A percentile compares a stretch with the other conserved stretches of the same genome.
phyloP scores from a whole-genome alignment of 2,329 filamentous ascomycete genomes.

The Ramularia collo-cygni region DNA sequence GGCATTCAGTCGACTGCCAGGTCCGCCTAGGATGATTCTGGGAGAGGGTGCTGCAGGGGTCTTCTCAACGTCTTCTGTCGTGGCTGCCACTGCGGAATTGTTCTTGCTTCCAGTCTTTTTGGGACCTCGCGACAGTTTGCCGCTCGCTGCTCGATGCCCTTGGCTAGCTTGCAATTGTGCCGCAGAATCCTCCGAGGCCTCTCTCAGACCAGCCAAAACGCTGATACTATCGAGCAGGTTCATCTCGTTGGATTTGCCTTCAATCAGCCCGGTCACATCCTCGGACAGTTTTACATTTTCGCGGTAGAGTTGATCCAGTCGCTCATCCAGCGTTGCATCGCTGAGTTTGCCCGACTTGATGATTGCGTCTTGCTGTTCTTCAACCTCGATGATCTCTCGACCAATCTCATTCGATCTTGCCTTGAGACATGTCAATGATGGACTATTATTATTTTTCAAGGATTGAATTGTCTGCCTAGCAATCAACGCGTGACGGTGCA shows the following conservation, averaged over 20 bases:
- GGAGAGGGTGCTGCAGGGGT: slow-evolving; percentile 27
- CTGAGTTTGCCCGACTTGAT: slow-evolving; percentile 25
- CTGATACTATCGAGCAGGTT: slow-evolving; percentile 38
- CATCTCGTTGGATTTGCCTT: slow-evolving; percentile 38
- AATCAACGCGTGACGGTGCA: slow-evolving; percentile 1
- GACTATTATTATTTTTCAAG: too few relatives aligned
- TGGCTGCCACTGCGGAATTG: slow-evolving; percentile 17
- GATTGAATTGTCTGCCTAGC: too few relatives aligned
- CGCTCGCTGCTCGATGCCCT: slow-evolving; percentile 19
- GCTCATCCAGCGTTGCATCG: slow-evolving; percentile 36
- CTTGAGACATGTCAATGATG: too few relatives aligned
- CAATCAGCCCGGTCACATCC: slow-evolving; percentile 38
- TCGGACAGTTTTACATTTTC: slow-evolving; percentile 44
- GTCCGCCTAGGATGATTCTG: slow-evolving; percentile 20
- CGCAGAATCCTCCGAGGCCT: slow-evolving; percentile 38
- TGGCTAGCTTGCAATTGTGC: slow-evolving; percentile 27
- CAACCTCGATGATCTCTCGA: slow-evolving; percentile 31
- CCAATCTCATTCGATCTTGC: slow-evolving; percentile 30
- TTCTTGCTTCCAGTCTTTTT: slow-evolving; percentile 21
- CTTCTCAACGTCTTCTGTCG: slow-evolving; percentile 26
- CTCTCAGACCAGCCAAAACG: slow-evolving; percentile 42
- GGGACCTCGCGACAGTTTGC: slow-evolving; percentile 22
- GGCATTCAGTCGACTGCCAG: slow-evolving; percentile 20
- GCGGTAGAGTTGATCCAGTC: slow-evolving; percentile 40
- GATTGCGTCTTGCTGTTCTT: slow-evolving; percentile 29